These are phyloP conservation scores for Elaphomyces granulatus DNA, from an alignment of 495 filamentous ascomycete species.

Conservation along the genomic window DNA sequence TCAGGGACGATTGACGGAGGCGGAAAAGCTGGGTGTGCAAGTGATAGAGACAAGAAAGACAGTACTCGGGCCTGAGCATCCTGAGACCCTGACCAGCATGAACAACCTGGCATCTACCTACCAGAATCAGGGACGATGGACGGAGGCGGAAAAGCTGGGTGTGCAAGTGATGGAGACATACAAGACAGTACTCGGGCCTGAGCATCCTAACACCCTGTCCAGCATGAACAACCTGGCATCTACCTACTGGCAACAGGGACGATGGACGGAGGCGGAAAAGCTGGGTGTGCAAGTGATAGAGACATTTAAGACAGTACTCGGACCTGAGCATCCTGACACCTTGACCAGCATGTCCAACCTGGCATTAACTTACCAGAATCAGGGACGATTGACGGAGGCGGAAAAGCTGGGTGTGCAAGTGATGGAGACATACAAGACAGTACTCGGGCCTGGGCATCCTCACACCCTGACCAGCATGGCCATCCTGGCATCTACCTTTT, in stretches of 20 bases:
- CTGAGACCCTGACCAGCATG: conserved; percentile 21
- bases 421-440: conserved; percentile 13
- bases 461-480: neutral
- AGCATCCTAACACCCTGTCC: neutral
- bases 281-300: conserved; percentile 9
- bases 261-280: conserved; percentile 20
- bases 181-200: conserved; percentile 16
- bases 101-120: conserved; percentile 14
- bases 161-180: conserved; percentile 8
- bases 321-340: conserved; percentile 25
- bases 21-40: conserved; percentile 11
- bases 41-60: conserved; percentile 11
- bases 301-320: conserved; percentile 12
- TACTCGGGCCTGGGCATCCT: conserved; percentile 12
- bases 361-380: conserved; percentile 1
- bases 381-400: conserved; percentile 9
- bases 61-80: conserved; percentile 24
- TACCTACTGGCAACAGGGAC: conserved; percentile 8
- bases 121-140: conserved; percentile 8
- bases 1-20: conserved; percentile 20
- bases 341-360: conserved; percentile 18
- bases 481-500: conserved; percentile 4
- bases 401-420: conserved; percentile 5
- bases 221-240: conserved; percentile 2
- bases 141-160: conserved; percentile 6